A percentile compares a stretch with the other conserved stretches of the same genome.
Evolutionary conservation across 768 basidiomycete species (phyloP).

Genomic region (Mycena galopus): DNA sequence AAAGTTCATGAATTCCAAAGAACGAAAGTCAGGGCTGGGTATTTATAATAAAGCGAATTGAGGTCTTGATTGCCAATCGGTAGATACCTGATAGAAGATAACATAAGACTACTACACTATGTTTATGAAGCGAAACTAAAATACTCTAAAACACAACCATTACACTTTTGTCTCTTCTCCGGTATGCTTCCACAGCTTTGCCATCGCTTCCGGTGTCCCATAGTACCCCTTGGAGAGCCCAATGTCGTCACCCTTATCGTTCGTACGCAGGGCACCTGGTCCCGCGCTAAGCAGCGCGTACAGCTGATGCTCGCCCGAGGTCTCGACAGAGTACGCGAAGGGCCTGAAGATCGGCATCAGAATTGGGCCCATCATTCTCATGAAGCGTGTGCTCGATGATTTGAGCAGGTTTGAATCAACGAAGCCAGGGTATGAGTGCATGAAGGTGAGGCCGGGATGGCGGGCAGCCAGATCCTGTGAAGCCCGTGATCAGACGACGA

Average conservation of each 20-base stretch:
- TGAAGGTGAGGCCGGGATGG: constrained; percentile 50
- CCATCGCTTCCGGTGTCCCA: constrained; percentile 24
- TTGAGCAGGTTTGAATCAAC: constrained; percentile 18
- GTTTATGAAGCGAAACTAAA: too few relatives aligned
- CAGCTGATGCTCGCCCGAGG: constrained; percentile 31
- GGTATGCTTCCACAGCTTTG: constrained; percentile 33
- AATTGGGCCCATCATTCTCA: neutral
- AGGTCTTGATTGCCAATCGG: too few relatives aligned
- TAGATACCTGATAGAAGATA: too few relatives aligned
- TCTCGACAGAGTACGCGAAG: constrained; percentile 25
- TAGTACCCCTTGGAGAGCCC: constrained; percentile 16
- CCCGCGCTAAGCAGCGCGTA: constrained; percentile 27
- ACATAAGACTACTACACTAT: too few relatives aligned
- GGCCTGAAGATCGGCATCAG: constrained; percentile 21
- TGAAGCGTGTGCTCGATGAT: constrained; percentile 4
- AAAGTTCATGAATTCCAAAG: too few relatives aligned
- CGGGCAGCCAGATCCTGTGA: constrained; percentile 49
- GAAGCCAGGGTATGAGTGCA: constrained; percentile 48
- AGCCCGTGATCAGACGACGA: too few relatives aligned
- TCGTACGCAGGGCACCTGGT: constrained; percentile 25
- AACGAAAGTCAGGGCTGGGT: too few relatives aligned
- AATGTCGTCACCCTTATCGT: constrained; percentile 26
- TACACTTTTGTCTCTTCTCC: constrained; percentile 26
- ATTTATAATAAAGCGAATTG: too few relatives aligned
- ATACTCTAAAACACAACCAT: too few relatives aligned